These are phyloP conservation scores for Eleusine coracana DNA, from an alignment of 176 grass and related monocot species.

Conservation along the genomic window DNA sequence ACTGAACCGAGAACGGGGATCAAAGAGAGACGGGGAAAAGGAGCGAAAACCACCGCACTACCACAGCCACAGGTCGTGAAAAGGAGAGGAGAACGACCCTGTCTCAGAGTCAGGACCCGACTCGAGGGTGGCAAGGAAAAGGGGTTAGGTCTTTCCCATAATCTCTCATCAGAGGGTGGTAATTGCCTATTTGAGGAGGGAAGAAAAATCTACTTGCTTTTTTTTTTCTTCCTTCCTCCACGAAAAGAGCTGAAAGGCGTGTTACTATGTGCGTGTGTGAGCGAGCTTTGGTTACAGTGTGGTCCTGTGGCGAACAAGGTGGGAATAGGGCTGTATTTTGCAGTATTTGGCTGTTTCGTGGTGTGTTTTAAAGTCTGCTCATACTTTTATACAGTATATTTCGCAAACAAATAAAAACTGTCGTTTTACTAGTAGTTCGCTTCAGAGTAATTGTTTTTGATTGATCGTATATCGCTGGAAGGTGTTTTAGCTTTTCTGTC, in stretches of 20 bases:
- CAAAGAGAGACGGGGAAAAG: not conserved
- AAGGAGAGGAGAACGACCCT: conserved; percentile 31
- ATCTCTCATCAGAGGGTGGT: not conserved
- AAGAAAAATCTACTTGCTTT: not conserved
- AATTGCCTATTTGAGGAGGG: not conserved
- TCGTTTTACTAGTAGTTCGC: too few relatives aligned
- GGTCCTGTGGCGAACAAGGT: too few relatives aligned
- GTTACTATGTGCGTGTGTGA: not conserved
- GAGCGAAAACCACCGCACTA: not conserved
- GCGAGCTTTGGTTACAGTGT: not conserved
- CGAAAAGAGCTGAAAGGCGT: conserved; percentile 1
- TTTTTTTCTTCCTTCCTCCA: not conserved
- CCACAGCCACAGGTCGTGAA: conserved; percentile 12
- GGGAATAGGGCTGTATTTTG: too few relatives aligned
- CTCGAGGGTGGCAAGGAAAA: not conserved
- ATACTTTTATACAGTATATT: too few relatives aligned
- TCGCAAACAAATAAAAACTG: too few relatives aligned
- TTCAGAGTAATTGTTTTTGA: too few relatives aligned
- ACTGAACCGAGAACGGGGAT: not conserved
- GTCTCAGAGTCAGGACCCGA: not conserved
- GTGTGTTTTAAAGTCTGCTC: too few relatives aligned
- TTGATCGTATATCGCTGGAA: too few relatives aligned
- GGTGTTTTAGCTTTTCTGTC: too few relatives aligned
- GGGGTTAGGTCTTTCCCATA: conserved; percentile 10
- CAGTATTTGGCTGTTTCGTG: too few relatives aligned